Base-by-base conservation (phyloP, 2,329 filamentous ascomycete species). In the Verticillium longisporum region DNA sequence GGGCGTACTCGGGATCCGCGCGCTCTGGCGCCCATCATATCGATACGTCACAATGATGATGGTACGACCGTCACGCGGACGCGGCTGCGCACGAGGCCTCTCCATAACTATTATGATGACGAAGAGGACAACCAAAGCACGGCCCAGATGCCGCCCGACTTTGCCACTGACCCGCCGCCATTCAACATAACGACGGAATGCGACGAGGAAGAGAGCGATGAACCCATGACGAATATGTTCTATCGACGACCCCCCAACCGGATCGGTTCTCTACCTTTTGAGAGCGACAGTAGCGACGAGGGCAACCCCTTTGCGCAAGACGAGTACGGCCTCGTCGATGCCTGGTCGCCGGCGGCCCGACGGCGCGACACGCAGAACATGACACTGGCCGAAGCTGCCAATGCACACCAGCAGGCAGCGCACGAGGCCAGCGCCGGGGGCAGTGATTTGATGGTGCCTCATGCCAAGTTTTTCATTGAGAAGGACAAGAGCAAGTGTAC, bases 401-500 rank as follows among this genome's bases (percentile, higher is more conserved):
- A 83, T 68, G 80, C 81, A 31, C 77, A 78, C 33, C 79, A 82
- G 66, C 74, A 78, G 34, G 81, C 82, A 14, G 83, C 82, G 1
- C 83, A 86, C 63, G 83, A 86, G 68, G 80, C 83, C 1, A 78
- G 83, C 61, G 82, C 82, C 2, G 82, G 83, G 1, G 83, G 83
- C 4, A 83, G 83, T 33, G 83, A 83, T 53, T 76, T 91, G 4
- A 81, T 93, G 74, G 80, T 81, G 37, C 91, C 91, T 0, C 86
- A 92, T 72, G 91, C 92, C 2, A 85, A 86, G 33, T 97, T 98
- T 75, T 89, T 88, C 70, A 96, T 97, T 60, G 88, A 90, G 69
- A 85, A 87, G 72, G 85, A 89, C 68, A 93, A 92, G 77, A 91
- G 86, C 76, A 92, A 89, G 74, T 94, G 95, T 67, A 92, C 88